Base-by-base conservation (phyloP, 257 asterid genomes). In the Solanum dulcamara region DNA sequence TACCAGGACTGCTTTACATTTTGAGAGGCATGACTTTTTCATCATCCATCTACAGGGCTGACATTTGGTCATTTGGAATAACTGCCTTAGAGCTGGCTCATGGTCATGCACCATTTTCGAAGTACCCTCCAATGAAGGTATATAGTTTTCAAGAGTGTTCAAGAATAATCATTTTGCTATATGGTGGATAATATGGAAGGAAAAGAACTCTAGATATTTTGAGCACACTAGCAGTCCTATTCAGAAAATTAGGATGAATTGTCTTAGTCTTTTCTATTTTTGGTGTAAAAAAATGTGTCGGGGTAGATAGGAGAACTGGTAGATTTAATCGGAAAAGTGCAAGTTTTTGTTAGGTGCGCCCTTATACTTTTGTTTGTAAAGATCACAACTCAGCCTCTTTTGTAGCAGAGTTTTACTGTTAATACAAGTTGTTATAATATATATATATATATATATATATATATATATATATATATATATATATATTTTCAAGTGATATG, bases 111-210 rank as follows among this genome's bases (percentile, higher is more conserved):
- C 99, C 99, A 86, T 97, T 97, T 92, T 97, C 99, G 35, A 97
- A 95, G 90, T 95, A 95, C 89, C 99, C 99, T 85, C 99, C 99
- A 84, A 92, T 97, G 99, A 97, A 97, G 99, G 99, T 97, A 80
- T 71, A 14, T 66, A 84, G 81, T 48, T 59, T 87, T 79, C 42
- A 80, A 80, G 80, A 60, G 62, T 14, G 59, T 37, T 71, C 32
- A 40, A 53, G n/a, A 62, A 85, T 20, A 79, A 86, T n/a, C 11
- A 60, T 37, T 57, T 70, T 20, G 50, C 30, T 70, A 70, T 70
- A 70, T 70, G 28, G 9, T 18, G 6, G 72, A 30, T 66, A 30
- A 66, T 30, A 66, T 66, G 40, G 40, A 30, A 66, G 40, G 40
- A 32, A 66, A 66, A 40, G 40, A 66, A 66, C 74, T 66, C 22